Percentiles rank a stretch among this genome's conserved stretches.
phyloP scores from a whole-genome alignment of 1,139 yeast species.

The Blastobotrys persicus region DNA sequence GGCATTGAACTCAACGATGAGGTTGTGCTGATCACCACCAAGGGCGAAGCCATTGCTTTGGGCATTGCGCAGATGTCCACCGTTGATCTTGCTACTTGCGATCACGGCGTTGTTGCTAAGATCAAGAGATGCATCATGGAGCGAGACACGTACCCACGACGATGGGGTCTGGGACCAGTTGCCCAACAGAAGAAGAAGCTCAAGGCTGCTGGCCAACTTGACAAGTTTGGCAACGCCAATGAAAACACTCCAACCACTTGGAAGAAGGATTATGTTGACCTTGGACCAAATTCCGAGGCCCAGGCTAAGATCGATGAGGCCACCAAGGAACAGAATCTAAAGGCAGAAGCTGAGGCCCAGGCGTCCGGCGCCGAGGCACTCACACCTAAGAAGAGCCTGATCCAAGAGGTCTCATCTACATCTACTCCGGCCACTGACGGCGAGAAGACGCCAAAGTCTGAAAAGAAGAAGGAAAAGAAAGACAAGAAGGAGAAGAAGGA shows the following conservation, averaged over 20 bases:
- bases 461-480: slow-evolving; percentile 41
- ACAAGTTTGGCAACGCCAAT: slow-evolving; percentile 88
- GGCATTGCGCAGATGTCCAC: slow-evolving; percentile 99
- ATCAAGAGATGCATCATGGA: slow-evolving; percentile 99
- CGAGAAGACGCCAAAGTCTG: slow-evolving; percentile 25
- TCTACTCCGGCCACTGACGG: slow-evolving; percentile 32
- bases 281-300: slow-evolving; percentile 44
- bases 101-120: slow-evolving; percentile 97
- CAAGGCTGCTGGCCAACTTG: slow-evolving; percentile 96
- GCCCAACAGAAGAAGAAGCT: slow-evolving; percentile 98
- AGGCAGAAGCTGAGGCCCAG: slow-evolving; percentile 22
- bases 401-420: slow-evolving; percentile 41
- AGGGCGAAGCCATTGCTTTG: slow-evolving; percentile 99
- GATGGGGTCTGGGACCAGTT: slow-evolving; percentile 99
- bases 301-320: slow-evolving; percentile 29
- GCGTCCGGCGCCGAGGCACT: slow-evolving; percentile 32
- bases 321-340: slow-evolving; percentile 33
- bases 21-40: slow-evolving; percentile 96
- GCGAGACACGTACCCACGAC: slow-evolving; percentile 97
- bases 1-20: slow-evolving; percentile 97
- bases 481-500: slow-evolving; percentile 50
- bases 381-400: slow-evolving; percentile 48
- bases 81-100: slow-evolving; percentile 93
- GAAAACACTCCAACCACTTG: slow-evolving; percentile 92
- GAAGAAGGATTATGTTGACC: slow-evolving; percentile 85